Conservation (phyloP, 192 early-diverging fungal species). For the Tieghemiomyces parasiticus region DNA sequence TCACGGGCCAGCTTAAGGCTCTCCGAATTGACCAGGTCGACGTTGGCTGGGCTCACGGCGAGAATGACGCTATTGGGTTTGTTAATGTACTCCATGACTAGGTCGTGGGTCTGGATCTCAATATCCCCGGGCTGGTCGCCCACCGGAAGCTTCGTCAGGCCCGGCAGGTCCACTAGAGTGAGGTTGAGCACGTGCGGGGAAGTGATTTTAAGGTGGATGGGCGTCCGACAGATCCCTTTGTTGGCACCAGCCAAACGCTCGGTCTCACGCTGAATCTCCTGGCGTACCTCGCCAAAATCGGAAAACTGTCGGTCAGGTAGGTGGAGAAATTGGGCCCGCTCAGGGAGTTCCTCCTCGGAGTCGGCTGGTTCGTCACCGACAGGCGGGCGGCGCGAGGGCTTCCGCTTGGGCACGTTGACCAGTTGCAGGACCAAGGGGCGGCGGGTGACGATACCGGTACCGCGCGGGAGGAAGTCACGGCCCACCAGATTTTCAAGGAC, state of each 20-base stretch:
- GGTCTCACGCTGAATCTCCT: conserved; percentile 69
- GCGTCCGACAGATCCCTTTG: conserved; percentile 60
- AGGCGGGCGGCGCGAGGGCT: conserved; percentile 11
- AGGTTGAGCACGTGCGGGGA: conserved; percentile 62
- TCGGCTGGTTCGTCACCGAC: no score
- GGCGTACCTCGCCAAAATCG: conserved; percentile 59
- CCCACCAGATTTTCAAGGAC: conserved; percentile 97
- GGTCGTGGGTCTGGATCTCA: conserved; percentile 58
- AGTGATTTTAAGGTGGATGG: conserved; percentile 63
- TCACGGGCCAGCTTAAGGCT: conserved; percentile 75
- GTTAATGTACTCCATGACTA: conserved; percentile 63
- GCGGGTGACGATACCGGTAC: conserved; percentile 71
- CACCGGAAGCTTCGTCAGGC: conserved; percentile 58
- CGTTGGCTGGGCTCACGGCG: conserved; percentile 67
- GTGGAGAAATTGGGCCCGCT: conserved; percentile 58
- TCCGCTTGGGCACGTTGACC: conserved; percentile 33
- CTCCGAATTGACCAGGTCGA: conserved; percentile 70
- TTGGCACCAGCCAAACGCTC: conserved; percentile 61
- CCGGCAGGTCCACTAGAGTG: conserved; percentile 72
- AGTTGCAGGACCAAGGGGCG: conserved; percentile 70
- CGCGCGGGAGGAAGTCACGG: conserved; percentile 94
- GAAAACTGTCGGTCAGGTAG: conserved; percentile 57
- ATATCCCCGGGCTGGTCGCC: conserved; percentile 76
- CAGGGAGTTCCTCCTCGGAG: conserved; percentile 11
- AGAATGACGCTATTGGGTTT: conserved; percentile 78